phyloP scores from a whole-genome alignment of 768 basidiomycete genomes.

The Aureoboletus auriporus region DNA sequence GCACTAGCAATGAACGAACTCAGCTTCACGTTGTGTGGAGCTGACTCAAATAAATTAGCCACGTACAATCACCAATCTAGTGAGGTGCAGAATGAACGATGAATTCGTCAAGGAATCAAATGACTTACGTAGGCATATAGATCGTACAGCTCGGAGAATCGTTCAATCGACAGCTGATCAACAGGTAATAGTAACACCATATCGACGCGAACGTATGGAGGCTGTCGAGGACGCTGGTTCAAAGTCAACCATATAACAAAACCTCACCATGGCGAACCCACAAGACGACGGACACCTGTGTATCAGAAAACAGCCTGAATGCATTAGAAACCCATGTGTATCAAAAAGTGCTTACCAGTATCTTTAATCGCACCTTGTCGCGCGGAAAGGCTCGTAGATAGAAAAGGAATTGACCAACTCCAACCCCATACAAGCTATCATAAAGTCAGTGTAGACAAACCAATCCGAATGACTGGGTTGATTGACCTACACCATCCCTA shows the following conservation, averaged over 20 bases:
- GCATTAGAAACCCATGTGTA: too few relatives aligned
- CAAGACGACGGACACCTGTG: conserved; percentile 8
- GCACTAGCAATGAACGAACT: too few relatives aligned
- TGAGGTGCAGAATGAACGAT: background rate
- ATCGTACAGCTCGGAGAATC: background rate
- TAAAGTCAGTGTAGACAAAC: too few relatives aligned
- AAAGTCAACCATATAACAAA: background rate
- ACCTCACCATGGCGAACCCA: background rate
- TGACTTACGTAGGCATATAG: conserved; percentile 8
- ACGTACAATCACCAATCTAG: conserved; percentile 6
- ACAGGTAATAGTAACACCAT: background rate
- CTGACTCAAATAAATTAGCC: background rate
- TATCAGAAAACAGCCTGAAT: background rate
- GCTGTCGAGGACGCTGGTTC: conserved; percentile 9
- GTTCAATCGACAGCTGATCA: conserved; percentile 11
- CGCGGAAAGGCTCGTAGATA: conserved; percentile 15
- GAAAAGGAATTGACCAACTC: conserved; percentile 15
- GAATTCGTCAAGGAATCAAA: background rate
- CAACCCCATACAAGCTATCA: conserved; percentile 18
- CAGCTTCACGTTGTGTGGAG: background rate
- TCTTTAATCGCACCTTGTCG: conserved; percentile 9
- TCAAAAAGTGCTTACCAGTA: conserved; percentile 6
- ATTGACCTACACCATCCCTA: too few relatives aligned
- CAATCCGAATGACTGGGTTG: too few relatives aligned
- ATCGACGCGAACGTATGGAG: background rate